A percentile compares a stretch with the other conserved stretches of the same genome.
Evolutionary conservation across 2,329 filamentous ascomycete genomes (phyloP).

Genomic region (Aspergillaceae sp.): DNA sequence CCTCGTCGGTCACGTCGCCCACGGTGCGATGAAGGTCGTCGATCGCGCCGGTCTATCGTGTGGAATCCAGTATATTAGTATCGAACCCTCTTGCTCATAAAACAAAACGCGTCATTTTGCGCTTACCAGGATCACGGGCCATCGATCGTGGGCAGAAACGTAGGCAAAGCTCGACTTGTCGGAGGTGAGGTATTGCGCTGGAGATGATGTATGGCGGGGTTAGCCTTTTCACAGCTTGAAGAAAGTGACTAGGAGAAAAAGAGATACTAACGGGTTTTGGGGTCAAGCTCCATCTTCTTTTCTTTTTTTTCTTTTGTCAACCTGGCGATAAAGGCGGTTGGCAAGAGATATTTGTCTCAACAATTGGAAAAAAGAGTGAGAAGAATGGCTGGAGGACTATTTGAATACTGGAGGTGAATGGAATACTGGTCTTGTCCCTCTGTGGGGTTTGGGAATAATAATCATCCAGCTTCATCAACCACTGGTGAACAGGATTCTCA

Average conservation of each 20-base stretch:
- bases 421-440: too few relatives aligned
- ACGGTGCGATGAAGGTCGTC: slow-evolving; percentile 76
- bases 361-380: too few relatives aligned
- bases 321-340: not conserved
- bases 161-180: slow-evolving; percentile 83
- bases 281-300: slow-evolving; percentile 60
- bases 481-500: too few relatives aligned
- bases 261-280: slow-evolving; percentile 56
- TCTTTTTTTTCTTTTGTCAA: not conserved
- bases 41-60: slow-evolving; percentile 69
- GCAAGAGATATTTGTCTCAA: not conserved
- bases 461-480: not conserved
- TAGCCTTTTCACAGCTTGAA: slow-evolving; percentile 6
- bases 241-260: not conserved
- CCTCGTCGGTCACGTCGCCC: slow-evolving; percentile 41
- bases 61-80: slow-evolving; percentile 1
- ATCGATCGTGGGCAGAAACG: slow-evolving; percentile 74
- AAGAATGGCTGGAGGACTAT: too few relatives aligned
- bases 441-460: too few relatives aligned
- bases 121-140: slow-evolving; percentile 83
- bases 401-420: too few relatives aligned
- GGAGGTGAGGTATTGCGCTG: slow-evolving; percentile 68
- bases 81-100: not conserved
- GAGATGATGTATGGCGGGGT: slow-evolving; percentile 10
- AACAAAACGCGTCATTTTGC: not conserved